Evolutionary conservation across 768 basidiomycete species (phyloP), one percentile per base, ranked within the genome.

Genomic region (Daedaleopsis sinensis): DNA sequence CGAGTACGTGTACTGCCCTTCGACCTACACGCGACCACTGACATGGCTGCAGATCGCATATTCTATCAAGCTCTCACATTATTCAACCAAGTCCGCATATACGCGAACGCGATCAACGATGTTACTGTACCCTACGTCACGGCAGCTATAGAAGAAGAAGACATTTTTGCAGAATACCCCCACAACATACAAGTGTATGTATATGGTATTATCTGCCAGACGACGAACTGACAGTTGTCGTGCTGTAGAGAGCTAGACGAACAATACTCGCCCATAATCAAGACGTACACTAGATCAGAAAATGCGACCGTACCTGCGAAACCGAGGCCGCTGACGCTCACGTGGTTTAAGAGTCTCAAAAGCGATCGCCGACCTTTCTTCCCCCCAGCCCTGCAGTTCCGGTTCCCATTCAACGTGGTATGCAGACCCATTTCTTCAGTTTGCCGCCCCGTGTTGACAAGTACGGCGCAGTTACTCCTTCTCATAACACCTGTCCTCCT

Each of bases 41-140:
- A 49, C 21, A 6, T 27, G 21, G 12, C 27, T 50, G 13, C 57
- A 92, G 93, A 87, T 21, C 81, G 82, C 23, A 74, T 93, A 39
- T 96, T 96, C 70, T 90, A 88, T 67, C 84, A 89, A 64, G 89
- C 86, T 5, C 79, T 96, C 42, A 58, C 78, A 0, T 74, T 78
- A 42, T 96, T 96, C 70, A 76, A 84, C 38, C 81, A 86, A 51
- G 80, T 93, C 52, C 78, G 85, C 53, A 83, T 96, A 53, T 96
- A 91, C 63, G 94, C 92, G 2, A 96, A 94, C 74, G 82, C 87
- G 3, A 73, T 92, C 16, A 86, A 89, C 66, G 94, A 96, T 67
- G 58, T 77, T 3, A 93, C 93, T 0, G 94, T 96, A 2, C 91
- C 94, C 0, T 96, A 90, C 68, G 76, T 89, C 16, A 93, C 91